A percentile compares a stretch with the other conserved stretches of the same genome.
phyloP scores from a whole-genome alignment of 108 stramenopile genomes.

The Pseudonitzschia delicatissima region DNA sequence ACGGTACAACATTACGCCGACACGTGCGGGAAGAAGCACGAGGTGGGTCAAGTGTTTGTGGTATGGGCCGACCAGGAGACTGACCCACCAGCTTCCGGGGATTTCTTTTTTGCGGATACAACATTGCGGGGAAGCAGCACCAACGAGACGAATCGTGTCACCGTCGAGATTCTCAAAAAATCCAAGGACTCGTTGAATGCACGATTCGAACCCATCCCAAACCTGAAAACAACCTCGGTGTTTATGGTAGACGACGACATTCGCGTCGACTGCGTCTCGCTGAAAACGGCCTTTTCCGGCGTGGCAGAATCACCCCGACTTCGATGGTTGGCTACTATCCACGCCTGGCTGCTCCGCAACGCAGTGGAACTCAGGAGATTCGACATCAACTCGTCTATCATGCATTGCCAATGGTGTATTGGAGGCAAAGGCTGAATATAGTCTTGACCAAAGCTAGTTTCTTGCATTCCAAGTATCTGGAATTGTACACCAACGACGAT shows the following conservation, averaged over 20 bases:
- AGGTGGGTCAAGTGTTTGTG: conserved; percentile 48
- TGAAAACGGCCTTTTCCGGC: conserved; percentile 37
- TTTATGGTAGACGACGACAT: conserved; percentile 76
- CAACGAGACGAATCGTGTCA: conserved; percentile 16
- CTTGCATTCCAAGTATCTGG: conserved; percentile 47
- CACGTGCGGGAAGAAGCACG: conserved; percentile 32
- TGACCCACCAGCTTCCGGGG: conserved; percentile 7
- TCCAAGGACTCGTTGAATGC: conserved; percentile 53
- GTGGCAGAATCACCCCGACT: conserved; percentile 39
- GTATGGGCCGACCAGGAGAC: conserved; percentile 49
- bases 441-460: conserved; percentile 64
- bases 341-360: conserved; percentile 32
- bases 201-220: conserved; percentile 52
- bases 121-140: background rate
- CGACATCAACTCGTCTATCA: conserved; percentile 32
- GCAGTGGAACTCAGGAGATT: background rate
- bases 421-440: conserved; percentile 42
- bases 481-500: conserved; percentile 31
- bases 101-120: conserved; percentile 31
- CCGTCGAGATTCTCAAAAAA: conserved; percentile 33
- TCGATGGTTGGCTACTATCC: conserved; percentile 69
- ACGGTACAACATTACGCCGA: conserved; percentile 55
- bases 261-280: conserved; percentile 42
- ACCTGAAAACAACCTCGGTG: conserved; percentile 33
- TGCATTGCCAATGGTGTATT: conserved; percentile 49